Conservation (phyloP, 352 stramenopile genomes). For the Phytophthora fragariae region DNA sequence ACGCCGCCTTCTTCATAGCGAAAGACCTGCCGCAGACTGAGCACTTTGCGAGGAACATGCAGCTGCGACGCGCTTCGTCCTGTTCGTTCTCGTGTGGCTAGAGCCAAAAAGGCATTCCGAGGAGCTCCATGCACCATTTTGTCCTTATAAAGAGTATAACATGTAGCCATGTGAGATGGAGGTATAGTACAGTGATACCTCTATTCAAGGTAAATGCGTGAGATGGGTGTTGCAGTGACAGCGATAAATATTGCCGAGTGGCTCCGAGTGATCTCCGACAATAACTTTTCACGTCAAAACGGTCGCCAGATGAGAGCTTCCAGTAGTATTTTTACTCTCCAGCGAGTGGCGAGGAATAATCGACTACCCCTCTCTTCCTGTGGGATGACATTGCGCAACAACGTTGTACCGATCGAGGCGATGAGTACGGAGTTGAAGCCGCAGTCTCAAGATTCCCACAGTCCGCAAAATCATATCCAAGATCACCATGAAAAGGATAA, state of each 20-base stretch:
- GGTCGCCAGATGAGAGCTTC: not conserved
- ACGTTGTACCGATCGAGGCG: slow-evolving; percentile 8
- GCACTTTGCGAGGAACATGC: slow-evolving; percentile 13
- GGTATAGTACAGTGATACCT: not conserved
- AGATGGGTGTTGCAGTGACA: not conserved
- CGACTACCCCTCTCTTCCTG: too few species aligned
- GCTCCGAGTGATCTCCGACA: not conserved
- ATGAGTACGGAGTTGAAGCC: not conserved
- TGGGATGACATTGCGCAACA: not conserved
- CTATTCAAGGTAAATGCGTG: not conserved
- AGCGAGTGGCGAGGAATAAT: too few species aligned
- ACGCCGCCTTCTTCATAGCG: slow-evolving; percentile 52
- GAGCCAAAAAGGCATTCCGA: slow-evolving; percentile 12
- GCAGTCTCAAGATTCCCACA: not conserved
- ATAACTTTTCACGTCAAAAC: not conserved
- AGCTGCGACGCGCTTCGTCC: slow-evolving; percentile 4
- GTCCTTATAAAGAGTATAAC: slow-evolving; percentile 6
- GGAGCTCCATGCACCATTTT: not conserved
- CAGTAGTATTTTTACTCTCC: not conserved
- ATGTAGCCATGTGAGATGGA: not conserved
- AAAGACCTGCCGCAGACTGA: slow-evolving; percentile 46
- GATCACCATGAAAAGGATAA: not conserved
- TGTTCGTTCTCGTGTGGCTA: slow-evolving; percentile 19
- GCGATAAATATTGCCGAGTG: not conserved
- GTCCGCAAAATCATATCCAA: not conserved